Base-by-base conservation (phyloP, 352 stramenopile species). In the Bremia lactucae region DNA sequence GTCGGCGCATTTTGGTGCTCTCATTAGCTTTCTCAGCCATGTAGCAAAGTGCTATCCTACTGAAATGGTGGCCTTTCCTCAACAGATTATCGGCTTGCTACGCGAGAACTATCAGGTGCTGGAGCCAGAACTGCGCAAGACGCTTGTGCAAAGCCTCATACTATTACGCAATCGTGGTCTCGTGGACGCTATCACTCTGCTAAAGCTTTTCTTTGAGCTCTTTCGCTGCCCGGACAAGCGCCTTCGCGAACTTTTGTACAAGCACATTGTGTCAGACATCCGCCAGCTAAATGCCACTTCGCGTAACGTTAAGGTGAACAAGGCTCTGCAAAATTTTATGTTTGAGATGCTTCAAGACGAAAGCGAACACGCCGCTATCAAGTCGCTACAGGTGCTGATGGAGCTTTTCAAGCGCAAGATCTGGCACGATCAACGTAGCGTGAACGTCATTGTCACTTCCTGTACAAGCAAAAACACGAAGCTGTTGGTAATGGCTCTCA, bases 161-260 rank as follows among this genome's bases (percentile, higher is more conserved):
- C 76, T 98, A 16, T 93, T 98, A 79, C 77, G 95, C 41, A 98
- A 97, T 70, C 95, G 95, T 49, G 87, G 85, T 16, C 60, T 95
- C 4, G 69, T 97, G 35, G 83, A 96, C 36, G 78, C 91, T 4
- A 79, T 98, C 46, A 80, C 72, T 34, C 53, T 98, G 36, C 70
- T 98, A 38, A 94, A 97, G 62, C 68, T 97, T 16, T 98, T 97
- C 65, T 98, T 98, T 46, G 74, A 95, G 49, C 69, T 98, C n/a
- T 97, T 98, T 61, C 83, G 93, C 7, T 87, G 95, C 23, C 87
- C 84, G 2, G 94, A 98, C 72, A 98, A 98, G 62, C 80, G 78
- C n/a, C 68, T 98, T 10, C 72, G 95, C 11, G 88, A 97, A 58
- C 49, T 97, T 10, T 54, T 98, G 21, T 97, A 97, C 58, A 80